Conservation (phyloP, 2,329 filamentous ascomycete species). For the Ophiocordyceps unilateralis region DNA sequence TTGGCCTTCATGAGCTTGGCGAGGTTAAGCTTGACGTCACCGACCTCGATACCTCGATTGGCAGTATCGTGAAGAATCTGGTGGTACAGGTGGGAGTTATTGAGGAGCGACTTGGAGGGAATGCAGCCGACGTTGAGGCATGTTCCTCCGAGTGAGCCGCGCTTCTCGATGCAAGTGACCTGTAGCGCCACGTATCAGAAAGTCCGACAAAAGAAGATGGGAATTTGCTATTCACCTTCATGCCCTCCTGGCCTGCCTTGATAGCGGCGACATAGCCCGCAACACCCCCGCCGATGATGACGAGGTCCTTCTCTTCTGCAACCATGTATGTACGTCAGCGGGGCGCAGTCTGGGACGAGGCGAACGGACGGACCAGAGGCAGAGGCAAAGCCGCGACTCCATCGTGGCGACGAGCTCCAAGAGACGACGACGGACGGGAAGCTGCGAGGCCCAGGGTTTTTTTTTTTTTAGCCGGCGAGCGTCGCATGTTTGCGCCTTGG, state of each 20-base stretch:
- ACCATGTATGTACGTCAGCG: conserved; percentile 1
- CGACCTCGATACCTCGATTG: conserved; percentile 90
- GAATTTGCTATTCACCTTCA: conserved; percentile 51
- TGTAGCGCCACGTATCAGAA: conserved; percentile 16
- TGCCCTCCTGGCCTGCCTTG: conserved; percentile 91
- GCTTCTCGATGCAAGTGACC: conserved; percentile 98
- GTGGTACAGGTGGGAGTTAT: conserved; percentile 98
- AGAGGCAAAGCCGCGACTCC: conserved; percentile 41
- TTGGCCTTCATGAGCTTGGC: conserved; percentile 97
- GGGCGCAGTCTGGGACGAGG: neutral
- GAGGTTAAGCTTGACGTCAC: conserved; percentile 92
- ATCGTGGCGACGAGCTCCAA: conserved; percentile 25
- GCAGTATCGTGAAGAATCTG: conserved; percentile 94
- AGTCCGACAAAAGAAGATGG: neutral
- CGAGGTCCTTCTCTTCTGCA: conserved; percentile 82
- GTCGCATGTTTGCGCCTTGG: neutral
- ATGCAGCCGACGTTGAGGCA: conserved; percentile 99
- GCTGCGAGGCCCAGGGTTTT: conserved; percentile 13
- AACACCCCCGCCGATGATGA: conserved; percentile 96
- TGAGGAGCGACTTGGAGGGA: conserved; percentile 96
- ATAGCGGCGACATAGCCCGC: conserved; percentile 98
- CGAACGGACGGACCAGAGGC: conserved; percentile 29
- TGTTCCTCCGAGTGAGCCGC: conserved; percentile 83
- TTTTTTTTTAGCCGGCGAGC: neutral
- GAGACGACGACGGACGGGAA: conserved; percentile 29